phyloP scores from a whole-genome alignment of 225 moss, liverwort and hornwort genomes.

The Straminergon stramineum region DNA sequence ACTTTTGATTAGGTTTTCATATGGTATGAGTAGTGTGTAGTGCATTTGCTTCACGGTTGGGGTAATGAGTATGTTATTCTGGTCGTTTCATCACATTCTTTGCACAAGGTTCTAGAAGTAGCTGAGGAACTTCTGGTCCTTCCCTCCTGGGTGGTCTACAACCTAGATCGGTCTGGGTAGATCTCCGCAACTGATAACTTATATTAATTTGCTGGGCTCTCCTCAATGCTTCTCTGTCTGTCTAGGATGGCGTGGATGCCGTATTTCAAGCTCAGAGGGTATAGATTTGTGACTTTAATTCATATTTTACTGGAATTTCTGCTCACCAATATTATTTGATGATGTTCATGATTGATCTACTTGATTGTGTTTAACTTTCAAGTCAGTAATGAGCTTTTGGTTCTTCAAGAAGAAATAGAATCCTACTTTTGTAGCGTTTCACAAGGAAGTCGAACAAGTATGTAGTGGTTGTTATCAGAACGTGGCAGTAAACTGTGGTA shows the following conservation, averaged over 20 bases:
- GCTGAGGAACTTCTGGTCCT: background rate
- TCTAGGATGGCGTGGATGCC: background rate
- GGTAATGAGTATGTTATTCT: background rate
- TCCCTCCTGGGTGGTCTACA: background rate
- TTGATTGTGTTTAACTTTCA: background rate
- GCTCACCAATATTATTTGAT: background rate
- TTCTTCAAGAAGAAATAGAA: background rate
- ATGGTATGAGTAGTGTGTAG: background rate
- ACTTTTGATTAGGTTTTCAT: background rate
- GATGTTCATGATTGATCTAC: background rate
- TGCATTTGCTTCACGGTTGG: background rate
- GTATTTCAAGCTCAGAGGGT: background rate
- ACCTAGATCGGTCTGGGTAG: background rate
- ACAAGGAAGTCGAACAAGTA: background rate
- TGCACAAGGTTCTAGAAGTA: background rate
- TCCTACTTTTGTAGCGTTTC: background rate
- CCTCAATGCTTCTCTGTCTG: background rate
- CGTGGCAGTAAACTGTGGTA: background rate
- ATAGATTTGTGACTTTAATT: background rate
- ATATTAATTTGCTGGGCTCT: background rate
- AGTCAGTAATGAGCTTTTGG: background rate
- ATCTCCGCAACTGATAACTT: background rate
- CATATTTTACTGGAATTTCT: background rate
- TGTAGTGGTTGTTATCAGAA: background rate
- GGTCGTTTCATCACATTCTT: background rate